Base-by-base conservation (phyloP, 2,329 filamentous ascomycete genomes). In the Talaromyces sp. region DNA sequence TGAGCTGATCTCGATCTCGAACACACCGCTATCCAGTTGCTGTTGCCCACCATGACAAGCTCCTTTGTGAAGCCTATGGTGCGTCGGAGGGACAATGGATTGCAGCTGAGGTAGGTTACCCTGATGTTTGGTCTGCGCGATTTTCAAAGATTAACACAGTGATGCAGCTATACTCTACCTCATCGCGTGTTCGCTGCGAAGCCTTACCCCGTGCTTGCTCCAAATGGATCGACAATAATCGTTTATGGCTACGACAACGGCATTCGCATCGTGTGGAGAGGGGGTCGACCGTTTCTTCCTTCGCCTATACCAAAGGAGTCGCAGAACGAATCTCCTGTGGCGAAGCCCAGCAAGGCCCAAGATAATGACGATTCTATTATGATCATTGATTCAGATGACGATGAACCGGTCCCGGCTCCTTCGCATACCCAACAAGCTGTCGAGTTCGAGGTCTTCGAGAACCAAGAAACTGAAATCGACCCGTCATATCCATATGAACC, bases 221-320 rank as follows among this genome's bases (percentile, higher is more conserved):
- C 84, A 27, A 87, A 88, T 72, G 85, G 85, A 69, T 88, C 86
- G 3, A 84, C 82, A 2, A 77, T 89, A 62, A 77, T 88, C 52
- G 68, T 88, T 12, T 87, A 86, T 66, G 86, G 82, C 54, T 82
- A 87, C 65, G 81, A 83, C 50, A 78, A 77, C 50, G 87, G 86
- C 5, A 67, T 89, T 27, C 81, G 81, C 61, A 73, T 88, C 56
- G 66, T 86, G 33, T 89, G 86, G 86, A 79, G 83, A 72, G 85
- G 85, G 51, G 86, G 86, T 4, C 78, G 76, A 33, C 73, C 76
- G 0, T 78, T 84, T 60, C 80, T 80, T 36, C 62, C 66, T 30
- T 61, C 68, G 42, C 57, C 57, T 36, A 57, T 42, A 52, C 55
- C 40, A 40, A 69, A 73, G 64, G 61, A 69, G 40, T 55, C 66